Base-by-base conservation (phyloP, 2,329 filamentous ascomycete species). In the Fusarium clavum region DNA sequence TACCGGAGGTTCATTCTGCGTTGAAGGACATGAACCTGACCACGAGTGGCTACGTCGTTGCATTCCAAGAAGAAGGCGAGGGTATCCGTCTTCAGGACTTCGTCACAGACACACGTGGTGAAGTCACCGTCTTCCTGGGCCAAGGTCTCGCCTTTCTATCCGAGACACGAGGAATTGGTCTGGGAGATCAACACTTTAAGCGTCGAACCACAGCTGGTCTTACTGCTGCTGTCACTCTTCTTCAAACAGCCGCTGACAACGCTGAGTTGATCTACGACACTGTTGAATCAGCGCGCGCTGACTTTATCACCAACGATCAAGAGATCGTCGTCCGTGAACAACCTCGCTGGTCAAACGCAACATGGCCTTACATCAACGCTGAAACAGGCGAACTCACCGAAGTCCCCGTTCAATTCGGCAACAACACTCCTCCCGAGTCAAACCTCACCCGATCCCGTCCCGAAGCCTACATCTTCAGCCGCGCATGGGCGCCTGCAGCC, bases 121-220 rank as follows among this genome's bases (percentile, higher is more conserved):
- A 73, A 24, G 70, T 76, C 2, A 73, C 78, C 2, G 76, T 71
- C 5, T 61, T 79, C 6, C 43, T 65, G 3, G 73, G 70, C 2
- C 77, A 79, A 49, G 69, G 76, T n/a, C 64, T 79, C 20, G 72
- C 75, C 1, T 77, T 79, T 38, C 61, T 79, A 0, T 72, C 70
- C 0, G 77, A 79, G 57, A 79, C 77, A 2, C 73, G 77, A 20
- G 77, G 77, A 1, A 78, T 79, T 6, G 62, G 73, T 0, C 67
- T 79, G 0, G 77, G 67, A 1, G 66, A 77, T 55, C 73, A 77
- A 10, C 67, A 79, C 12, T 79, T 73, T 6, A 73, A 77, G 48
- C 74, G 77, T 3, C 70, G 77, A 11, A 75, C 76, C 0, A 73
- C 76, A 0, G 68, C 76, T 0, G 77, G 75, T 0, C 34, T 79